These are phyloP conservation scores for barley (Hordeum vulgare) DNA, from an alignment of 176 grass and related monocot species.

Conservation along the genomic window DNA sequence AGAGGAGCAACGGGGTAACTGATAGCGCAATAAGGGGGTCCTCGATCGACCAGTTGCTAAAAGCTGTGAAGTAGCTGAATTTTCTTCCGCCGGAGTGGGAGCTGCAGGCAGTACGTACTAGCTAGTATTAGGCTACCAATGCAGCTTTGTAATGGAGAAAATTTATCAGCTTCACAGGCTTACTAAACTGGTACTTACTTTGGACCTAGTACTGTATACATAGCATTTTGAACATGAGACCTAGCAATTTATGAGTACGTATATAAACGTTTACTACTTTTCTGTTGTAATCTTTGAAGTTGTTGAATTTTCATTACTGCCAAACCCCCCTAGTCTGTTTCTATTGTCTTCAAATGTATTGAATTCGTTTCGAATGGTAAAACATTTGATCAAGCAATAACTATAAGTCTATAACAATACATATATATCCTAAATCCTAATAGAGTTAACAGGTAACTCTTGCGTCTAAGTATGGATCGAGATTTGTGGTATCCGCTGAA, in stretches of 20 bases:
- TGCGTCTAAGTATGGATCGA: background rate
- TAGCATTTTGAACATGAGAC: background rate
- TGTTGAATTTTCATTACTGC: background rate
- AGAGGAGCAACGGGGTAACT: background rate
- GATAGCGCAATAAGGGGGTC: slow-evolving; percentile 16
- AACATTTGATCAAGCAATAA: background rate
- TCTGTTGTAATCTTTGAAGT: background rate
- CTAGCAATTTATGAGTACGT: background rate
- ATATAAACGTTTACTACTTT: background rate
- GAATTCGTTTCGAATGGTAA: background rate
- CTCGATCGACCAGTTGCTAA: background rate
- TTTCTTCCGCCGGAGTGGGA: slow-evolving; percentile 47
- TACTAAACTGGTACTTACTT: slow-evolving; percentile 24
- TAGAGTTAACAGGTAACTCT: background rate
- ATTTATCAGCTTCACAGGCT: slow-evolving; percentile 80
- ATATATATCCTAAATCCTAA: background rate
- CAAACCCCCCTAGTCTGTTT: background rate
- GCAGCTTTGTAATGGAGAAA: slow-evolving; percentile 56
- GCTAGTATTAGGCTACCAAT: background rate
- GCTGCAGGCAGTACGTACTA: background rate
- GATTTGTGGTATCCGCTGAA: background rate
- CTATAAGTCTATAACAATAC: background rate
- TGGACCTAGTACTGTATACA: background rate
- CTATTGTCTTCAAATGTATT: background rate
- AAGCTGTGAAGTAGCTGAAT: slow-evolving; percentile 90